A percentile compares a stretch with the other conserved stretches of the same genome.
Evolutionary conservation across 352 stramenopile species (phyloP).

Genomic region (Pythium aphanidermatum): DNA sequence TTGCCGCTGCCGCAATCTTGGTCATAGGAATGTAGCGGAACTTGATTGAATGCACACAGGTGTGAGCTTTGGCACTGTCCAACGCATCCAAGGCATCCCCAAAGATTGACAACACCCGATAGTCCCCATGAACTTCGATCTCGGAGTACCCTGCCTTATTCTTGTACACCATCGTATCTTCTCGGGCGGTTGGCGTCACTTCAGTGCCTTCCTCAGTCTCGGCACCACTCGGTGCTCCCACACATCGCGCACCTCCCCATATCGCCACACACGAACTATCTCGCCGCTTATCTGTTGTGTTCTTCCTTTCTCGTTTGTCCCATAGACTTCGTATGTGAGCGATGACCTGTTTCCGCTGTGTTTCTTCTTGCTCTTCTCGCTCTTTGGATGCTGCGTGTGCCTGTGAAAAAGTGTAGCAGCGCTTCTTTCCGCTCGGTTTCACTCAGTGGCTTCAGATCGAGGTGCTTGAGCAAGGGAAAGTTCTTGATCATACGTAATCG

Average conservation of each 20-base stretch:
- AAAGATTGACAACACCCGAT: slow-evolving; percentile 58
- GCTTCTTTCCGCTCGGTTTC: slow-evolving; percentile 70
- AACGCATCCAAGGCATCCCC: slow-evolving; percentile 60
- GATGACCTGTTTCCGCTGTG: slow-evolving; percentile 43
- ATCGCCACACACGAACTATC: too few relatives aligned
- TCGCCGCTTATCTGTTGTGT: too few relatives aligned
- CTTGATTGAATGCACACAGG: slow-evolving; percentile 49
- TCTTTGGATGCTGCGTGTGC: slow-evolving; percentile 28
- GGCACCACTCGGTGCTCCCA: too few relatives aligned
- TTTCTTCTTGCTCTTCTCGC: slow-evolving; percentile 39
- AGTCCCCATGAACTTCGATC: slow-evolving; percentile 66
- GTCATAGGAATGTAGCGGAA: slow-evolving; percentile 57
- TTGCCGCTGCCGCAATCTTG: slow-evolving; percentile 30
- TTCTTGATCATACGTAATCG: slow-evolving; percentile 56
- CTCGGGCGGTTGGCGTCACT: slow-evolving; percentile 30
- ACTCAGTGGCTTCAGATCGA: slow-evolving; percentile 79
- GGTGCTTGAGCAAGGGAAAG: slow-evolving; percentile 72
- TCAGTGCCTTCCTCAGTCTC: slow-evolving; percentile 27
- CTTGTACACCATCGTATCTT: slow-evolving; percentile 40
- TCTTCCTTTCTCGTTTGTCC: slow-evolving; percentile 22
- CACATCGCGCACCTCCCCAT: too few relatives aligned
- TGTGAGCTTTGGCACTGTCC: slow-evolving; percentile 45
- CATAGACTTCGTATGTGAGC: slow-evolving; percentile 36
- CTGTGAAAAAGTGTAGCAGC: slow-evolving; percentile 22
- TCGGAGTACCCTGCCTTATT: slow-evolving; percentile 63